phyloP scores from a whole-genome alignment of 2,329 filamentous ascomycete species.

The Xylariaceae sp. region DNA sequence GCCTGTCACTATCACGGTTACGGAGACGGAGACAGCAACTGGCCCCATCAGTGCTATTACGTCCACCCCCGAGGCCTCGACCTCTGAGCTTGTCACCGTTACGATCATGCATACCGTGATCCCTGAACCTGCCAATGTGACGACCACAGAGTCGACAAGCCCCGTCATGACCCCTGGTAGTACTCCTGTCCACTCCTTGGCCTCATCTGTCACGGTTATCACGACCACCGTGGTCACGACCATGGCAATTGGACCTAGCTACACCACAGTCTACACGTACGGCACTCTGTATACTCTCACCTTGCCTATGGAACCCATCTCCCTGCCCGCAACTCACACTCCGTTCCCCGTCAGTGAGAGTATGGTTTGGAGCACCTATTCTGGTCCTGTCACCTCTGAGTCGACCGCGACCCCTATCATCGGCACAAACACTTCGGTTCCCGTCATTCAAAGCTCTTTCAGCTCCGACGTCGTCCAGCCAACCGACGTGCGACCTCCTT shows the following conservation, averaged over 20 bases:
- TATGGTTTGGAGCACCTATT: slow-evolving; percentile 5
- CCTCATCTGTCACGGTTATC: neutral
- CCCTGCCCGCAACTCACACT: neutral
- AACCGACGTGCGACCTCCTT: neutral
- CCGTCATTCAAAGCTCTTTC: neutral
- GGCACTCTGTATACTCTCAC: neutral
- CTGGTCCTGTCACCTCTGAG: neutral
- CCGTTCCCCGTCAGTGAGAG: slow-evolving; percentile 5
- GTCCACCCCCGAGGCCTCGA: neutral
- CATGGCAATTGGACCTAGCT: neutral
- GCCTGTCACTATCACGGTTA: slow-evolving; percentile 4
- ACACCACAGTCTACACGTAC: neutral
- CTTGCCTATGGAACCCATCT: neutral
- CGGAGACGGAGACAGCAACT: slow-evolving; percentile 5
- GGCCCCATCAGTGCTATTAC: neutral
- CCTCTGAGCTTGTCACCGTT: slow-evolving; percentile 1
- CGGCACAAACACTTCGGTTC: neutral
- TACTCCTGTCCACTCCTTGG: neutral
- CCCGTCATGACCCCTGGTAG: neutral
- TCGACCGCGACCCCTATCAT: neutral
- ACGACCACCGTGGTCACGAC: slow-evolving; percentile 4
- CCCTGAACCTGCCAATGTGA: neutral
- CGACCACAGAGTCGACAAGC: slow-evolving; percentile 3
- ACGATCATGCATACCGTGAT: slow-evolving; percentile 11
- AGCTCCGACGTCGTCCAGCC: neutral